Percentiles rank a stretch among this genome's conserved stretches.
Conservation (phyloP, 192 early-diverging fungal species). For the Pilaira anomala region DNA sequence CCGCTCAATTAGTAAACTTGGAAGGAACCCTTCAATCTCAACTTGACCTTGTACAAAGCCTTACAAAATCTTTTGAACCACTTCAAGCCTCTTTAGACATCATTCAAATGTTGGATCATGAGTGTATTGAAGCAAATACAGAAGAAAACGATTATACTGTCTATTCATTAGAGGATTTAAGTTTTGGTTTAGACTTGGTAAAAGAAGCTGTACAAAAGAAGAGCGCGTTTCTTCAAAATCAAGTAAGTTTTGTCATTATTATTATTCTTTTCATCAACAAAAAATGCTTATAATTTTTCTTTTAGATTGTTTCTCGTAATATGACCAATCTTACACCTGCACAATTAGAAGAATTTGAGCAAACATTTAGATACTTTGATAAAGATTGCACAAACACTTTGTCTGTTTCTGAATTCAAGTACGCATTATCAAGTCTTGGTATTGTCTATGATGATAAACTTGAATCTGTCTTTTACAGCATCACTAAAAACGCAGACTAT, state of each 20-base stretch:
- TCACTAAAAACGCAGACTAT: conserved; percentile 57
- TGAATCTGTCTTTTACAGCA: conserved; percentile 59
- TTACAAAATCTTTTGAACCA: conserved; percentile 52
- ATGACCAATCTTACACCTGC: conserved; percentile 91
- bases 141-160: conserved; percentile 94
- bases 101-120: conserved; percentile 60
- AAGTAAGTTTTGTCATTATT: conserved; percentile 42
- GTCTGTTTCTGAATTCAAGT: conserved; percentile 75
- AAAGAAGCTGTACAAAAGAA: conserved; percentile 80
- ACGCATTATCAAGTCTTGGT: conserved; percentile 78
- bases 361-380: conserved; percentile 91
- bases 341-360: conserved; percentile 90
- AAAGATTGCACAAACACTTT: conserved; percentile 81
- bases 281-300: not conserved
- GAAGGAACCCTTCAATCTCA: conserved; percentile 69
- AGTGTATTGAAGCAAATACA: conserved; percentile 80
- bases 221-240: conserved; percentile 89
- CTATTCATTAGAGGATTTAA: conserved; percentile 85
- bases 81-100: conserved; percentile 50
- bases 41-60: conserved; percentile 59
- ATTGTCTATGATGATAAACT: conserved; percentile 71
- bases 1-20: conserved; percentile 59
- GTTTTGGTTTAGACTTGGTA: conserved; percentile 79
- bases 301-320: conserved; percentile 79
- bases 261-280: not conserved